Evolutionary conservation across 2,329 filamentous ascomycete genomes (phyloP), one percentile per base, ranked within the genome.

Genomic region (Phyllosticta citribraziliensis): DNA sequence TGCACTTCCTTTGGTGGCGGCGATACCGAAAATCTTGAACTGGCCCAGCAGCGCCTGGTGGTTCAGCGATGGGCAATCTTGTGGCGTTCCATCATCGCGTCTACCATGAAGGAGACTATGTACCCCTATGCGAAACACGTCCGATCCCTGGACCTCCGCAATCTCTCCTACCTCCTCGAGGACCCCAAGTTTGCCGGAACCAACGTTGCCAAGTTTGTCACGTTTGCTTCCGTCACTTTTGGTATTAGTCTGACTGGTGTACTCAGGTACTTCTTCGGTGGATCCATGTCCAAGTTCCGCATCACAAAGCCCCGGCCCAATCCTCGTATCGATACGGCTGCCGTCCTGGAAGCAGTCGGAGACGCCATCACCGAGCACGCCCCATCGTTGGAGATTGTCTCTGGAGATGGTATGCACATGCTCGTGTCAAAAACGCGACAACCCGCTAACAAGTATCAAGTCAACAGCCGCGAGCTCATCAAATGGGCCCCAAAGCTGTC

Each of bases 111-210:
- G 24, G 73, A 76, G 64, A 88, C 87, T 0, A 74, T 83, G 19
- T 87, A 84, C 64, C 86, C 87, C 0, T 91, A 91, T 69, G 88
- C 83, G 67, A 78, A 82, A 47, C 89, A 88, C 71, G 82, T 90
- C 60, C 83, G 81, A 61, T 77, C 79, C 25, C 76, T 91, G 47
- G 83, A 87, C 65, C 78, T 90, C 10, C 77, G 83, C 58, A 83
- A 87, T 67, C 76, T 90, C 1, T 73, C 76, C 11, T 74, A 83
- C 51, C 76, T 88, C 22, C 76, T 90, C 2, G 78, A 82, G 10
- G 82, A 86, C 61, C 76, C 81, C 55, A 79, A 80, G 58, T 86
- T 87, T 58, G 80, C 78, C 56, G 79, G 82, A 63, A 80, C 50
- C 27, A 30, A 79, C 51, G 79, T 88, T 30, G 80, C 79, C 9